Conservation (phyloP, 257 asterid species). For the Hygrophila difformis region DNA sequence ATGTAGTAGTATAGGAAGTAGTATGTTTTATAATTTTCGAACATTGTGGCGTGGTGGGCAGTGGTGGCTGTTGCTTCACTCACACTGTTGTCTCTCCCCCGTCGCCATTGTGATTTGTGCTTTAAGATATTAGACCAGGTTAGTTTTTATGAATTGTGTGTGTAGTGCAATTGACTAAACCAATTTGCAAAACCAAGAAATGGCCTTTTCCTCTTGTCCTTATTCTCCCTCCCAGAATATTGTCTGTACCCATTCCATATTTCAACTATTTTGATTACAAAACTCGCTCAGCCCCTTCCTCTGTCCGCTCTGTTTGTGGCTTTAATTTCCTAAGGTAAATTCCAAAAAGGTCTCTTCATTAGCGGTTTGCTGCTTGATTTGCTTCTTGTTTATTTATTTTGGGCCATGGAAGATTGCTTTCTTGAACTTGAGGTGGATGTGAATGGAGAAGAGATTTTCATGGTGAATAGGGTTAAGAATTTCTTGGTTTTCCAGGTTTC, state of each 20-base stretch:
- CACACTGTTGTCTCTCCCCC: neutral
- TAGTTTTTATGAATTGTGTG: too few relatives aligned
- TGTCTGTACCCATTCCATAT: neutral
- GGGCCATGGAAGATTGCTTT: conserved; percentile 40
- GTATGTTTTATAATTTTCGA: neutral
- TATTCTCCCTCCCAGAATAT: neutral
- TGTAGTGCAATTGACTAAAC: neutral
- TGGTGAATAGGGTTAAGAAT: conserved; percentile 57
- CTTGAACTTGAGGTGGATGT: conserved; percentile 77
- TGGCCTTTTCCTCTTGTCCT: neutral
- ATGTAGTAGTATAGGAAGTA: too few relatives aligned
- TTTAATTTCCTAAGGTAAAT: conserved; percentile 16
- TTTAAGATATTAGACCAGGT: too few relatives aligned
- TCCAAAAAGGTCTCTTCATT: conserved; percentile 20
- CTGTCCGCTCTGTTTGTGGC: conserved; percentile 4
- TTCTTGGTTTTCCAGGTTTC: conserved; percentile 1
- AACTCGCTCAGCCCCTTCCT: neutral
- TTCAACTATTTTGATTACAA: neutral
- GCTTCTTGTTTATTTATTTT: conserved; percentile 12
- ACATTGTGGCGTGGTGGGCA: too few relatives aligned
- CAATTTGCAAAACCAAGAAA: neutral
- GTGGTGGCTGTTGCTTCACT: neutral
- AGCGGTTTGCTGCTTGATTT: conserved; percentile 20
- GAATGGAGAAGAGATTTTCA: conserved; percentile 77
- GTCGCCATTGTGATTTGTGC: too few relatives aligned